These are phyloP conservation scores for Juglanconis oblonga DNA, from an alignment of 2,329 filamentous ascomycete species.

Conservation along the genomic window DNA sequence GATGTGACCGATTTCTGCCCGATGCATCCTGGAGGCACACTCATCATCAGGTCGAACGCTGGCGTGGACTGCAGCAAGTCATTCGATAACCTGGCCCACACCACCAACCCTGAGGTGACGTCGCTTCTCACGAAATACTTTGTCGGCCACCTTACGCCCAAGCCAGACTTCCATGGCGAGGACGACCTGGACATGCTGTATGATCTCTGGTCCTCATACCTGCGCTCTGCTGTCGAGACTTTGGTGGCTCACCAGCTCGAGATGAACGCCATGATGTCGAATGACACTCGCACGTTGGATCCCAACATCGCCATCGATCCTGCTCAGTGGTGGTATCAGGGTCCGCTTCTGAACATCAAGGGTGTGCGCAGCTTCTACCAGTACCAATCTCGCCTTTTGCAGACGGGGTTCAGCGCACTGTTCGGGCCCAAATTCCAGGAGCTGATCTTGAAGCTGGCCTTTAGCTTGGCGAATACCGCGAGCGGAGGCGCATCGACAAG, in stretches of 20 bases:
- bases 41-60: constrained; percentile 53
- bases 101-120: constrained; percentile 51
- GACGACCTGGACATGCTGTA: constrained; percentile 44
- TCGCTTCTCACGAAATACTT: constrained; percentile 54
- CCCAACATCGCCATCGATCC: constrained; percentile 38
- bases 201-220: constrained; percentile 48
- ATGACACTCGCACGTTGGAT: constrained; percentile 31
- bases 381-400: constrained; percentile 49
- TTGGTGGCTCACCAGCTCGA: constrained; percentile 52
- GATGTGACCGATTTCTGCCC: constrained; percentile 51
- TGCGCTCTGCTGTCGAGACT: constrained; percentile 47
- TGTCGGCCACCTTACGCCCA: constrained; percentile 47
- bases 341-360: constrained; percentile 44
- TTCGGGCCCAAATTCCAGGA: constrained; percentile 52
- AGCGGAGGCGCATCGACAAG: constrained; percentile 30
- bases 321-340: constrained; percentile 43
- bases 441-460: constrained; percentile 50
- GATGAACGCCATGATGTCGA: constrained; percentile 33
- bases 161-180: constrained; percentile 44
- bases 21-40: constrained; percentile 51
- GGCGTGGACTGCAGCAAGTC: constrained; percentile 52
- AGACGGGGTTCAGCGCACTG: constrained; percentile 47
- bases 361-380: constrained; percentile 51
- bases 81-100: constrained; percentile 53
- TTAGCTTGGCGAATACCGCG: constrained; percentile 42